Conservation (phyloP, 371 early-diverging fungal species). For the Apophysomyces variabilis region DNA sequence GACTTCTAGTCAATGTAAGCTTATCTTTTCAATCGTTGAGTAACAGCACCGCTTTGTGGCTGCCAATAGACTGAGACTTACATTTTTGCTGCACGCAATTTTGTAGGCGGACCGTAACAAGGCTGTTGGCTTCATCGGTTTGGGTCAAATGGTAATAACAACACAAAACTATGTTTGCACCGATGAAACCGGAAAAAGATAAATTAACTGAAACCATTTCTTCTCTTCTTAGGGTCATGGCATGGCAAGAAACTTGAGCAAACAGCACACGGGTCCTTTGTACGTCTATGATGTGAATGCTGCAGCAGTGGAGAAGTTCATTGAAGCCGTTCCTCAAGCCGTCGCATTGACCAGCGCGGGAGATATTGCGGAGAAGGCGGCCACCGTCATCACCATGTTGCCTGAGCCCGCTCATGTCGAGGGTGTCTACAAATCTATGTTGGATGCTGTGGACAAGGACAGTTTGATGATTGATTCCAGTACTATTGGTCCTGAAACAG, state of each 20-base stretch:
- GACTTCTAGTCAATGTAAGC: not conserved
- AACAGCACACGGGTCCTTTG: slow-evolving; percentile 61
- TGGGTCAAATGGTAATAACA: slow-evolving; percentile 90
- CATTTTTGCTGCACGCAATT: not conserved
- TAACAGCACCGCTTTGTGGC: no score
- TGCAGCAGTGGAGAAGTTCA: slow-evolving; percentile 59
- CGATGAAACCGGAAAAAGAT: no score
- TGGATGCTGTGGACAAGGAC: slow-evolving; percentile 52
- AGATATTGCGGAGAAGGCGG: slow-evolving; percentile 74
- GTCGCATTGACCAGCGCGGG: slow-evolving; percentile 59
- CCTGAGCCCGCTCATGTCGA: slow-evolving; percentile 85
- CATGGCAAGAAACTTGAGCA: slow-evolving; percentile 90
- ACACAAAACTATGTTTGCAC: not conserved
- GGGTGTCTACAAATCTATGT: slow-evolving; percentile 75
- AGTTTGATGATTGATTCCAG: slow-evolving; percentile 86
- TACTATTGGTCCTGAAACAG: slow-evolving; percentile 86
- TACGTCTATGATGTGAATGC: slow-evolving; percentile 76
- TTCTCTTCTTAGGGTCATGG: slow-evolving; percentile 60
- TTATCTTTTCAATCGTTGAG: not conserved
- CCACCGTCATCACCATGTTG: slow-evolving; percentile 92
- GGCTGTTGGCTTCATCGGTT: slow-evolving; percentile 89
- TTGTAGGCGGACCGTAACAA: slow-evolving; percentile 35
- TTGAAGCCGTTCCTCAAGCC: slow-evolving; percentile 48
- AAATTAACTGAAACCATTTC: no score
- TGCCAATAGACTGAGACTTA: no score